Evolutionary conservation across 2,329 filamentous ascomycete genomes (phyloP), one percentile per base, ranked within the genome.

Genomic region (Pezicula neosporulosa): DNA sequence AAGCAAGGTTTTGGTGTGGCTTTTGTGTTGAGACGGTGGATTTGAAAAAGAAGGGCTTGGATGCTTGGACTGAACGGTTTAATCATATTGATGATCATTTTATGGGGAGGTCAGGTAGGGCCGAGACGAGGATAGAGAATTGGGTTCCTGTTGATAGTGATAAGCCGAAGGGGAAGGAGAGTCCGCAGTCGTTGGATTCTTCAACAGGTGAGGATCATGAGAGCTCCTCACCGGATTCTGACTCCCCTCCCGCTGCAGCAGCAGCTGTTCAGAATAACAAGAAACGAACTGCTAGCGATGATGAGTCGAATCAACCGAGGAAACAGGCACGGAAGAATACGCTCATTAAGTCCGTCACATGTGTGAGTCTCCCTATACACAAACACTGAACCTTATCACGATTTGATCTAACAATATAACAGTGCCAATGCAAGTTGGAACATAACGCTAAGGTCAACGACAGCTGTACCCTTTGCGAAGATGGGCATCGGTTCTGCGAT

Each of bases 1-100:
- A 85, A 55, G 69, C 71, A 2, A 73, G 77, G 4, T 95, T 90
- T 68, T 96, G 90, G 90, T 96, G 91, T 62, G 90, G 90, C 0
- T 95, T 95, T 65, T 95, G 90, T 66, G 62, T 70, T n/a, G 59
- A 68, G 13, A 73, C 82, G 19, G 70, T 89, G 6, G 65, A 70
- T 15, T 30, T 54, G 24, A 21, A 70, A 19, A 68, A 71, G 10
- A 68, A 68, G 19, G 74, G 77, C 4, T 65, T 73, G 6, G 77
- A 77, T 27, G 80, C 81, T 0, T 80, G 78, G 77, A 78, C 80
- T 9, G 75, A 79, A 54, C 68, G 82, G 2, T 81, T 80, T 55
- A 71, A 91, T 59, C 90, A 95, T 62, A 90, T 95, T 56, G 89
- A 90, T 50, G 67, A 78, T 15, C 86, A 89, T 61, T 82, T 85